A percentile compares a stretch with the other conserved stretches of the same genome.
Evolutionary conservation across 257 asterid genomes (phyloP).

Genomic region (Agastache rugosa): DNA sequence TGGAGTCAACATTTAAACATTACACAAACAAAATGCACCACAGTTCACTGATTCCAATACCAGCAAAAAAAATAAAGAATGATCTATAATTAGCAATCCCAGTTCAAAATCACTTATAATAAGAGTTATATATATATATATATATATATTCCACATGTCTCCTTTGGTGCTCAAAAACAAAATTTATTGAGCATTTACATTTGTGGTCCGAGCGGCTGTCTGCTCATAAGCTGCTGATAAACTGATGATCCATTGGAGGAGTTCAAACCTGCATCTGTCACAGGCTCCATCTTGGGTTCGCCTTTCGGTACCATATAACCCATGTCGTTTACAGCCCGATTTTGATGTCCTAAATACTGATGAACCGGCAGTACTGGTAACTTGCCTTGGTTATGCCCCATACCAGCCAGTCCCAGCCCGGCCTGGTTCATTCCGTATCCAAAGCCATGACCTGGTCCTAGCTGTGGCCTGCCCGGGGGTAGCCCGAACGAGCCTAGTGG

Average conservation of each 20-base stretch:
- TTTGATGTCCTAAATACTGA: conserved; percentile 54
- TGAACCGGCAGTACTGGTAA: conserved; percentile 43
- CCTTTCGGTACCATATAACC: conserved; percentile 60
- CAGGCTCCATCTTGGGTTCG: conserved; percentile 61
- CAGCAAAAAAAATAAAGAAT: conserved; percentile 29
- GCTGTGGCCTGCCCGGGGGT: conserved; percentile 47
- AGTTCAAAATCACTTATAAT: conserved; percentile 22
- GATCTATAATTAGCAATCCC: conserved; percentile 29
- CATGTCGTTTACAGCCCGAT: conserved; percentile 43
- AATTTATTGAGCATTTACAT: conserved; percentile 47
- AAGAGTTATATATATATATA: conserved; percentile 18
- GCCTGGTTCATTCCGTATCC: conserved; percentile 63
- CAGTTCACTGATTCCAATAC: not conserved
- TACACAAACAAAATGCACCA: not conserved
- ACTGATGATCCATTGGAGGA: conserved; percentile 49
- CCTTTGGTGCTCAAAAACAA: conserved; percentile 23
- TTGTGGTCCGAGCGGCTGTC: conserved; percentile 71
- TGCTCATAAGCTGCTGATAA: conserved; percentile 69
- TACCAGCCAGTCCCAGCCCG: conserved; percentile 50
- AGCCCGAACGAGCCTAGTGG: conserved; percentile 46
- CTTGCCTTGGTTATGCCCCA: conserved; percentile 52
- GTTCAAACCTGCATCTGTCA: conserved; percentile 54
- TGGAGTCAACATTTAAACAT: not conserved
- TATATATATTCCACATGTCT: conserved; percentile 29
- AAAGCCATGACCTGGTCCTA: conserved; percentile 53